Base-by-base conservation (phyloP, 305 asterid genomes). In the Ajuga reptans region DNA sequence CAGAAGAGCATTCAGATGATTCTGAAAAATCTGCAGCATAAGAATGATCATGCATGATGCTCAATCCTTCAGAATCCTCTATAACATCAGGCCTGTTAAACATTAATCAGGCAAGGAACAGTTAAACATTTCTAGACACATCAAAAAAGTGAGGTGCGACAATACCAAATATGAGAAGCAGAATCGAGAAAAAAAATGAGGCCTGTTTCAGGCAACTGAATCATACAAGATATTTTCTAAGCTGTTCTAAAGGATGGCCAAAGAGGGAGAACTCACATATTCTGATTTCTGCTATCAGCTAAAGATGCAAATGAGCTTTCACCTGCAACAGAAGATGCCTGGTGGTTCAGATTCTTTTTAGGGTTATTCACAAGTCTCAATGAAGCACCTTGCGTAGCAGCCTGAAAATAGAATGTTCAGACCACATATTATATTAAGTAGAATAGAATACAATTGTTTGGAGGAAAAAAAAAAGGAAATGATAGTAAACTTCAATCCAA, bases 1-100 rank as follows among this genome's bases (percentile, higher is more conserved):
- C 83, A 60, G 83, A 66, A 71, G 87, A 84, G 74, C 81, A 82
- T 46, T 84, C 96, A 72, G 91, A 84, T 81, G 90, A 80, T 75
- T 85, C 90, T 75, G 70, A 72, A 45, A 71, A 77, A 79, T 91
- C 95, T 74, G 87, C 95, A 69, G 77, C 80, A 70, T 62, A 74
- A 63, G 84, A 77, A 70, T 66, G 71, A 71, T 84, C 95, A 66
- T 82, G 82, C 17, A 34, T 60, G 71, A 52, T 75, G 79, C 84
- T 84, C 39, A 83, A 77, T 57, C 53, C 76, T 71, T 87, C 92
- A 76, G 81, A 69, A 71, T 80, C 80, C 65, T 53, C 76, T 43
- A 55, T 17, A 53, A 34, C 46, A 37, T 63, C 77, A 51, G 66
- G 72, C 89, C 96, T 89, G 79, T 62, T 68, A 50, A 74, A 8